Percentiles rank a stretch among this genome's conserved stretches.
phyloP scores from a whole-genome alignment of 2,329 filamentous ascomycete genomes.

The Pseudogymnoascus sp. region DNA sequence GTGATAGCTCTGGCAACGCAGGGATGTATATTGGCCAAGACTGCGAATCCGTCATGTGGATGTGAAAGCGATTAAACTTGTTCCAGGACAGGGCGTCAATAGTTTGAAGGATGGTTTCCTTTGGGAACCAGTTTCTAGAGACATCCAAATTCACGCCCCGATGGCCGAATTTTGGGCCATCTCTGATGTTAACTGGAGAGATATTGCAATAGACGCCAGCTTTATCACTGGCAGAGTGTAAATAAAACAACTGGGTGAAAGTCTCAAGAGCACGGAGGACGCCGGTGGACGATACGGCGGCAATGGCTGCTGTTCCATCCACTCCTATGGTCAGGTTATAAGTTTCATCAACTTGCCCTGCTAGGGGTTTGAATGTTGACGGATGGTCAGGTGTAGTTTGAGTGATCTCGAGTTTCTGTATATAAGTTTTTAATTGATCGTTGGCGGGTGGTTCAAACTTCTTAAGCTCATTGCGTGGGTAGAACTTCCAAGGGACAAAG shows the following conservation, averaged over 20 bases:
- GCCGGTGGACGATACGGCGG: conserved; percentile 59
- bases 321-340: conserved; percentile 58
- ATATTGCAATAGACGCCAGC: conserved; percentile 57
- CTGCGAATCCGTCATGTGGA: conserved; percentile 76
- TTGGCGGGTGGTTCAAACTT: conserved; percentile 53
- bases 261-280: conserved; percentile 67
- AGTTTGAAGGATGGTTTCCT: conserved; percentile 59
- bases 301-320: conserved; percentile 53
- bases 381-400: conserved; percentile 49
- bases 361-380: conserved; percentile 51
- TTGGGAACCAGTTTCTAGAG: conserved; percentile 61
- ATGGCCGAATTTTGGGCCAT: conserved; percentile 66
- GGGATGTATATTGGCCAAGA: conserved; percentile 81
- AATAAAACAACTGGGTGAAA: conserved; percentile 72
- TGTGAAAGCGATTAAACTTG: conserved; percentile 75
- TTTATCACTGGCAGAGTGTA: conserved; percentile 48
- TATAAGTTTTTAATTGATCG: conserved; percentile 36
- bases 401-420: conserved; percentile 54
- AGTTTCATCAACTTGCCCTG: conserved; percentile 64
- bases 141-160: conserved; percentile 76
- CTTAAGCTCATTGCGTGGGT: conserved; percentile 48
- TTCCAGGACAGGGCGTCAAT: conserved; percentile 71
- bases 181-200: conserved; percentile 64
- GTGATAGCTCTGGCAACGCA: conserved; percentile 60
- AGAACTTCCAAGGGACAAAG: conserved; percentile 73